Conservation (phyloP, 352 stramenopile genomes). For the Phytophthora cajani region DNA sequence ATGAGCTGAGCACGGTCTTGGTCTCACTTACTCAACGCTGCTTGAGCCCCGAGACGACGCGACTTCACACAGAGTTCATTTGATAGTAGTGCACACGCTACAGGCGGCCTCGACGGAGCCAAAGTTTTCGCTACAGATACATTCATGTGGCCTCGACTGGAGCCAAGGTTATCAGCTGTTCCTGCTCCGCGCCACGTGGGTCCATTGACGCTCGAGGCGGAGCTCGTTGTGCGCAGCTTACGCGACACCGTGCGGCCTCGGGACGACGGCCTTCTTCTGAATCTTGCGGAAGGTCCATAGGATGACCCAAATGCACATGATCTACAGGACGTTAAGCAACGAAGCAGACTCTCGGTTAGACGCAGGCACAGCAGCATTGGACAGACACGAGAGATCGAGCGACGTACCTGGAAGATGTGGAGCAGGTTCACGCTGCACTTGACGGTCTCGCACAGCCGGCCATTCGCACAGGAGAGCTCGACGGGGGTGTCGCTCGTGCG, state of each 20-base stretch:
- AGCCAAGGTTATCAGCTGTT: constrained; percentile 29
- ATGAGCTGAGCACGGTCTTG: constrained; percentile 8
- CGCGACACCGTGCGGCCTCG: constrained; percentile 31
- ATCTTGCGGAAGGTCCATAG: constrained; percentile 52
- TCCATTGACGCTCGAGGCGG: not conserved
- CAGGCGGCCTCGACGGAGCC: constrained; percentile 12
- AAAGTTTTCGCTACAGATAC: constrained; percentile 33
- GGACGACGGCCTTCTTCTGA: constrained; percentile 43
- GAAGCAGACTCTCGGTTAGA: constrained; percentile 9
- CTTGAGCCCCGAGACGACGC: not conserved
- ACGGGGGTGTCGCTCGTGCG: constrained; percentile 34
- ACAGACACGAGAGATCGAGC: not conserved
- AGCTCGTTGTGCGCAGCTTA: constrained; percentile 8
- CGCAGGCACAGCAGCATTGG: not conserved
- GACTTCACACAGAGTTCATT: constrained; percentile 32
- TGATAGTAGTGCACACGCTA: constrained; percentile 38
- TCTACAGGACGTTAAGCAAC: constrained; percentile 21
- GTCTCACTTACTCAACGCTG: constrained; percentile 12
- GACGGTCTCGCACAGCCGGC: constrained; percentile 54
- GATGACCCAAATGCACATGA: constrained; percentile 45
- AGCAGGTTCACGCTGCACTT: constrained; percentile 46
- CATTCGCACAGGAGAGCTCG: constrained; percentile 74
- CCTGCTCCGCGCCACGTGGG: constrained; percentile 2
- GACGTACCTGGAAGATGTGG: constrained; percentile 56
- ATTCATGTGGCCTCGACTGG: constrained; percentile 16